Base-by-base conservation (phyloP, 352 stramenopile genomes). In the Phytophthora cactorum region DNA sequence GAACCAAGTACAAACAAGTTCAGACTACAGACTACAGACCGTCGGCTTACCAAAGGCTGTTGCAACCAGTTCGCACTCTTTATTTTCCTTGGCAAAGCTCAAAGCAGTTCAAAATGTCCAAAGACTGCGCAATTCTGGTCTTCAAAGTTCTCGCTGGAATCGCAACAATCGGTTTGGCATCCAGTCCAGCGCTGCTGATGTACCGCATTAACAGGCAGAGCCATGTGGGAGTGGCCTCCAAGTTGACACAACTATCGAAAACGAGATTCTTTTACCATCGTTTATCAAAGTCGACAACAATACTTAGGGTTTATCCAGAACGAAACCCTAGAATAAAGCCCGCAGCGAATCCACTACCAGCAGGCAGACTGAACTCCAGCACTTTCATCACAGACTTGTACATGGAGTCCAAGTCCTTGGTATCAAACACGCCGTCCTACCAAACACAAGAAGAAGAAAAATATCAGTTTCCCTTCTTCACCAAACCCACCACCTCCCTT, bases 291-390 rank as follows among this genome's bases (percentile, higher is more conserved):
- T 34, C 7, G 29, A 34, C 29, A 34, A 7, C 29, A 8, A 38
- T 12, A 38, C 1, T 11, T 38, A 38, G 32, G 32, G 32, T 50
- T 69, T 71, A 95, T 44, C 86, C 88, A 5, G 82, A 74, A 49
- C 88, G 88, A 70, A 94, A 96, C 38, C 88, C 88, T 25, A 94
- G 32, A 27, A 92, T 66, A 51, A 94, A 94, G 41, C 88, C 88
- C 11, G 81, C 70, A 6, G 82, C 77, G 52, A 91, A 94, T n/a
- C 86, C 86, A 50, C 81, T 92, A 11, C 86, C 84, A 14, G 84
- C 86, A 4, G 88, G 88, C 44, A 94, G 63, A 75, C 72, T 93
- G 66, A 86, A 92, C 63, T 96, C 78, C 47, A 94, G 76, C 52
- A 91, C 80, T 64, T 90, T 81, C 78, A 94, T 89, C 45, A 92